These are phyloP conservation scores for Ramaria rubella DNA, from an alignment of 768 basidiomycete species.

Conservation along the genomic window DNA sequence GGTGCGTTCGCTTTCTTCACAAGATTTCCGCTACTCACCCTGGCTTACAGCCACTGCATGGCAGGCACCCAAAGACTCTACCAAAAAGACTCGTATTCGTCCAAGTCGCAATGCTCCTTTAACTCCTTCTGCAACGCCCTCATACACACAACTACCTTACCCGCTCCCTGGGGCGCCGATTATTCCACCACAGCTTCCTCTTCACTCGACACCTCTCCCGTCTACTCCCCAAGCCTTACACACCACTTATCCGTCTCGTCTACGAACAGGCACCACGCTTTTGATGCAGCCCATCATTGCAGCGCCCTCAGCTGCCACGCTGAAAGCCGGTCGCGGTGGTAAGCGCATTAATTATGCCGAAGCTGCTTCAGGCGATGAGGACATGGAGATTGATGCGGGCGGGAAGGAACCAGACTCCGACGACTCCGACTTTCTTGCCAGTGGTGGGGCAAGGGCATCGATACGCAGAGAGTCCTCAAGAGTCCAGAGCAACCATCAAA, in stretches of 20 bases:
- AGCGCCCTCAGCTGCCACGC: slow-evolving; percentile 23
- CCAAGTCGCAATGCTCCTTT: slow-evolving; percentile 4
- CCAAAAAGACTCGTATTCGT: slow-evolving; percentile 6
- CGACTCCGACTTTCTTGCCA: slow-evolving; percentile 75
- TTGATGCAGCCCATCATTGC: slow-evolving; percentile 81
- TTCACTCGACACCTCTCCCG: slow-evolving; percentile 34
- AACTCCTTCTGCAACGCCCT: slow-evolving; percentile 1
- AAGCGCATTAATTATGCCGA: slow-evolving; percentile 84
- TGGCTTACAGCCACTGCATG: slow-evolving; percentile 3
- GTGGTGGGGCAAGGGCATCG: slow-evolving; percentile 52
- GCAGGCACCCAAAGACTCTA: slow-evolving; percentile 6
- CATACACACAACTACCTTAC: background rate
- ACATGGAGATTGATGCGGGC: slow-evolving; percentile 60
- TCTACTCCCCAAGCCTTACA: slow-evolving; percentile 62
- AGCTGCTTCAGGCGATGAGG: slow-evolving; percentile 73
- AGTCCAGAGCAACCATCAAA: slow-evolving; percentile 29
- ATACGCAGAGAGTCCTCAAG: slow-evolving; percentile 37
- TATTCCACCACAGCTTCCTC: slow-evolving; percentile 43
- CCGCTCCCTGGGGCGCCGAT: background rate
- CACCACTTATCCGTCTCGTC: slow-evolving; percentile 82
- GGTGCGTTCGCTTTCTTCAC: background rate
- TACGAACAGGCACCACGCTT: slow-evolving; percentile 83
- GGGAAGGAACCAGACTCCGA: slow-evolving; percentile 65
- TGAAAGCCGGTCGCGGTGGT: slow-evolving; percentile 42
- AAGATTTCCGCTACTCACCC: background rate